These are phyloP conservation scores for Phylloporus rhodoxanthus DNA, from an alignment of 768 basidiomycete genomes.

Conservation along the genomic window DNA sequence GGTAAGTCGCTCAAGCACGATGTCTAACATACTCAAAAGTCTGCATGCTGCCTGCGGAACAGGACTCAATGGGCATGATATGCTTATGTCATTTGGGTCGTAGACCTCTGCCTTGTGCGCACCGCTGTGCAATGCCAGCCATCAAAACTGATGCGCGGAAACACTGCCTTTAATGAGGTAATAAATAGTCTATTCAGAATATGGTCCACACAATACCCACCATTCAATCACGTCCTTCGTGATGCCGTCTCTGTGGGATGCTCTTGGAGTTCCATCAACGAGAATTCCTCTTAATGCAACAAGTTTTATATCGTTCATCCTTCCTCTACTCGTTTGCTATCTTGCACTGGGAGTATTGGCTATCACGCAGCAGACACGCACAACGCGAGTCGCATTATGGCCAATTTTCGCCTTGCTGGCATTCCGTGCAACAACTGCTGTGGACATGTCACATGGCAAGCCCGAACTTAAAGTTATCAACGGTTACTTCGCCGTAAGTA, in stretches of 20 bases:
- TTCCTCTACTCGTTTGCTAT: constrained; percentile 42
- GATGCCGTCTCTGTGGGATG: neutral
- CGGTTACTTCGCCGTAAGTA: constrained; percentile 9
- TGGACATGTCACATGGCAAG: constrained; percentile 9
- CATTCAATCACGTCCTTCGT: neutral
- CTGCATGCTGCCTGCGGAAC: too few relatives aligned
- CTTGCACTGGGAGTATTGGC: constrained; percentile 46
- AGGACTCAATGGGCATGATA: too few relatives aligned
- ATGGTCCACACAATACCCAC: neutral
- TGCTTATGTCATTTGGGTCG: too few relatives aligned
- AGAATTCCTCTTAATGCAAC: constrained; percentile 27
- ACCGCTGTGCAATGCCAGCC: too few relatives aligned
- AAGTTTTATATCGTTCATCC: constrained; percentile 33
- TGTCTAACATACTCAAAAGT: too few relatives aligned
- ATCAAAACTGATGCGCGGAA: neutral
- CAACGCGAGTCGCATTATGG: constrained; percentile 41
- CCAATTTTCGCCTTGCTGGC: constrained; percentile 41
- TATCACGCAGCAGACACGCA: constrained; percentile 40
- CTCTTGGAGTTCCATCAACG: constrained; percentile 7
- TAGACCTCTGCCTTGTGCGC: too few relatives aligned
- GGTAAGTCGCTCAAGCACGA: too few relatives aligned
- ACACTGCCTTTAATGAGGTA: neutral
- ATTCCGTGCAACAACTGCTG: constrained; percentile 32
- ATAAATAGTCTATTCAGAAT: neutral
- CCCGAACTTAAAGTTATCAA: constrained; percentile 4